phyloP scores from a whole-genome alignment of 441 rosid species.

The Pelargonium fulgidum region DNA sequence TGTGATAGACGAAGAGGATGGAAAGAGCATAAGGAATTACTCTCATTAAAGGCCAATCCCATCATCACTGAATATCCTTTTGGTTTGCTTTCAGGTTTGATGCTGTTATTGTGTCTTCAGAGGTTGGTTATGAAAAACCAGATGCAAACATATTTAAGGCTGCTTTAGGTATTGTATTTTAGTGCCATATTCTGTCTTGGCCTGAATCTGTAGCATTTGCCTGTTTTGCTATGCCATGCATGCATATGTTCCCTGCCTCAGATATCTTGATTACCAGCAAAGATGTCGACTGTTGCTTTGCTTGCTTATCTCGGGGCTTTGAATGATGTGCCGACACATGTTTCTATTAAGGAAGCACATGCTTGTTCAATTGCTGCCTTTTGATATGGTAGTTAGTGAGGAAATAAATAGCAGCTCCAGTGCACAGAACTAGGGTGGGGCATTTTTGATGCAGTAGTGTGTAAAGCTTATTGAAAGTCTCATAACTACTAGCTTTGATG shows the following conservation, averaged over 20 bases:
- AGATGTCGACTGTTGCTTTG: too few species aligned
- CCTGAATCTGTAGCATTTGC: background rate
- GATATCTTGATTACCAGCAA: too few species aligned
- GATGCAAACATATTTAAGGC: conserved; percentile 59
- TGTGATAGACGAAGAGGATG: too few species aligned
- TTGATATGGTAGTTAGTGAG: too few species aligned
- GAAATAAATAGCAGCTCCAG: background rate
- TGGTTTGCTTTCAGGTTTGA: conserved; percentile 52
- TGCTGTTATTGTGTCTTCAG: conserved; percentile 72
- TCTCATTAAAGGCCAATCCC: too few species aligned
- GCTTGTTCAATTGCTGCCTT: too few species aligned
- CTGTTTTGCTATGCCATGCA: background rate
- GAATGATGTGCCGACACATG: too few species aligned
- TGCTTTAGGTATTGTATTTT: conserved; percentile 50
- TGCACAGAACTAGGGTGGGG: too few species aligned
- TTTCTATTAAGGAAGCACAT: too few species aligned
- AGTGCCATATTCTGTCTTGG: background rate
- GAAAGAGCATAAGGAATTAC: too few species aligned
- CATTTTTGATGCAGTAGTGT: background rate
- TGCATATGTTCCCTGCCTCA: too few species aligned
- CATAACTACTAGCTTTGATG: conserved; percentile 13
- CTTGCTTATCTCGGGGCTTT: too few species aligned
- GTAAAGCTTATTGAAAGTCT: conserved; percentile 3
- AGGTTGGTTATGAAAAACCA: conserved; percentile 78
- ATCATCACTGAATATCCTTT: background rate